Evolutionary conservation across 2,329 filamentous ascomycete species (phyloP), one percentile per base, ranked within the genome.

Genomic region (Aspergillus persii): DNA sequence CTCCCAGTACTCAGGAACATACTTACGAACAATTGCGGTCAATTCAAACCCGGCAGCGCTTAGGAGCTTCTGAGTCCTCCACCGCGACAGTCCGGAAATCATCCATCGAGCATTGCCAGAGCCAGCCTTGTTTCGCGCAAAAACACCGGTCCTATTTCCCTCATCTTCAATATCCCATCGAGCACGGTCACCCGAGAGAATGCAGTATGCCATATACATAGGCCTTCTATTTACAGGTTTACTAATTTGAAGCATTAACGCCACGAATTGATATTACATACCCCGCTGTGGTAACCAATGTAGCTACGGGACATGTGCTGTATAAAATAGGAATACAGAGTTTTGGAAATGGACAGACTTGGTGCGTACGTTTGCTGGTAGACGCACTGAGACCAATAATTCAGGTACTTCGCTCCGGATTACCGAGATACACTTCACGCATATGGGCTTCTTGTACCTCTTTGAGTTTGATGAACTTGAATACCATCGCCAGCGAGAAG

Each of bases 391-490:
- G 36, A 1, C 36, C 5, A 6, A 41, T 41, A 4, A n/a, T 41
- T 41, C 4, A 41, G 36, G 15, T 2, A 41, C 3, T 41, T 41
- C 12, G 11, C 15, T n/a, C 36, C 5, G 36, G 36, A 18, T 11
- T 7, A 41, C 36, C 3, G 36, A 7, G 15, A 41, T 41, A 41
- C 4, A 41, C 36, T 54, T 76, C 71, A 31, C 58, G 64, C 23
- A 70, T 65, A 64, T 78, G 70, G 29, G 61, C 68, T 56, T 66
- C 63, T 60, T 73, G 71, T 3, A 78, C 67, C 12, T 65, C 50
- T 44, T 67, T 61, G 31, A 78, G 61, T 60, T 74, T 71, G 57
- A 66, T 66, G 47, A 76, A 72, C 61, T 77, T 77, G 59, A 77
- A 78, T 23, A 75, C 27, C 26, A 71, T 55, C 26, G 74, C 74